Conservation (phyloP, 352 stramenopile genomes). For the Phytopythium boreale region DNA sequence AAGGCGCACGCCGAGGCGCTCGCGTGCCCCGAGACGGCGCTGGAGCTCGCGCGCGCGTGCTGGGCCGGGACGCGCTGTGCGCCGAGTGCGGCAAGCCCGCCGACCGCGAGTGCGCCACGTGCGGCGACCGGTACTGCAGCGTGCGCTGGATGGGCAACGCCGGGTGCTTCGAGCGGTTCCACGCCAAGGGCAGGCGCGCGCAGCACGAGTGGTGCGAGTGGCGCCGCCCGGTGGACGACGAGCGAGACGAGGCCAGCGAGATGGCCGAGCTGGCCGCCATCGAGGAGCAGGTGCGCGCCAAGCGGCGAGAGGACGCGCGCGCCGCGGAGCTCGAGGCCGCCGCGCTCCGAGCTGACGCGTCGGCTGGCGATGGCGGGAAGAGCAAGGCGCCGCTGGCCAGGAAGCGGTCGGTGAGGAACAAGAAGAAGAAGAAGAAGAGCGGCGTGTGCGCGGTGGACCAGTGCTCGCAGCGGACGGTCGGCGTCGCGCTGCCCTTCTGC, state of each 20-base stretch:
- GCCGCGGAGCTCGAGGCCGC: slow-evolving; percentile 49
- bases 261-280: slow-evolving; percentile 45
- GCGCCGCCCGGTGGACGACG: not conserved
- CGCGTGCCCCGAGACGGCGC: slow-evolving; percentile 56
- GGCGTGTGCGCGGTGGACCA: not conserved
- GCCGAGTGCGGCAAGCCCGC: slow-evolving; percentile 73
- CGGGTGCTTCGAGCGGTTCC: slow-evolving; percentile 82
- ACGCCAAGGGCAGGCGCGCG: slow-evolving; percentile 62
- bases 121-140: slow-evolving; percentile 79
- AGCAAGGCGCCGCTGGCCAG: not conserved
- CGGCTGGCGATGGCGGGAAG: slow-evolving; percentile 10
- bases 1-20: slow-evolving; percentile 5
- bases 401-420: slow-evolving; percentile 20
- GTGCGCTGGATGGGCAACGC: slow-evolving; percentile 82
- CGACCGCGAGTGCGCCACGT: slow-evolving; percentile 61
- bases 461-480: not conserved
- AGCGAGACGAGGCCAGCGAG: slow-evolving; percentile 26
- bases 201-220: slow-evolving; percentile 41
- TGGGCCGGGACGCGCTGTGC: slow-evolving; percentile 55
- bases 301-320: slow-evolving; percentile 51
- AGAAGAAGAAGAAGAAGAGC: not conserved
- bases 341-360: slow-evolving; percentile 31
- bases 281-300: slow-evolving; percentile 52
- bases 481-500: slow-evolving; percentile 29
- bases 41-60: slow-evolving; percentile 45